Evolutionary conservation across 2,329 filamentous ascomycete genomes (phyloP), one percentile per base, ranked within the genome.

Genomic region (Exophiala sp.): DNA sequence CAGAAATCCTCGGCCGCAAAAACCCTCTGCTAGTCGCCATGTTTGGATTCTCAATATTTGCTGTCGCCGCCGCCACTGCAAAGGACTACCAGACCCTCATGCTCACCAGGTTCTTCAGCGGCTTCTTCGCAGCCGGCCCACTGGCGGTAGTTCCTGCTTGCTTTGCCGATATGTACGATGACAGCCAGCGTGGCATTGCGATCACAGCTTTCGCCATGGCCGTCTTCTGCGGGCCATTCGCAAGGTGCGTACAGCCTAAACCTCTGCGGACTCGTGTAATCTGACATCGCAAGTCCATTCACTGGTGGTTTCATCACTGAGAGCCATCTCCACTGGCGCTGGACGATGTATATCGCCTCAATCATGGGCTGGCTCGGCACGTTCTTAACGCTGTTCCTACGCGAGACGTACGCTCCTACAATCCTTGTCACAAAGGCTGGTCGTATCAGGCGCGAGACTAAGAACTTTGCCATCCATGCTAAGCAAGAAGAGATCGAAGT

Each of bases 101-200:
- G 72, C 65, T 87, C 14, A 85, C 82, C 0, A 75, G 84, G 0
- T 87, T 88, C 69, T 86, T 85, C 43, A 48, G 73, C 36, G 51
- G 58, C 16, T 52, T 59, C 66, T 62, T 62, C 35, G 55, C 54
- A 18, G 52, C 51, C 21, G 84, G 85, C 0, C 84, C 85, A 0
- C 78, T 89, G 0, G 88, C 83, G 0, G 86, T 86, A 60, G 87
- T 83, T 0, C 84, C 84, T 2, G 85, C 85, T 21, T 84, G 88
- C 0, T 64, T 88, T 3, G 81, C 80, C 29, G 86, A 89, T 68
- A 72, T 89, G 18, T 88, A 76, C 71, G 69, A 76, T 0, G 76
- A 85, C 0, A 76, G 80, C 2, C 69, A 82, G 59, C 75, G 86
- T 51, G 86, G 83, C 6, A 79, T 81, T 6, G 85, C 86, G 2